Conservation (phyloP, 352 stramenopile genomes). For the Globisporangium ultimum region DNA sequence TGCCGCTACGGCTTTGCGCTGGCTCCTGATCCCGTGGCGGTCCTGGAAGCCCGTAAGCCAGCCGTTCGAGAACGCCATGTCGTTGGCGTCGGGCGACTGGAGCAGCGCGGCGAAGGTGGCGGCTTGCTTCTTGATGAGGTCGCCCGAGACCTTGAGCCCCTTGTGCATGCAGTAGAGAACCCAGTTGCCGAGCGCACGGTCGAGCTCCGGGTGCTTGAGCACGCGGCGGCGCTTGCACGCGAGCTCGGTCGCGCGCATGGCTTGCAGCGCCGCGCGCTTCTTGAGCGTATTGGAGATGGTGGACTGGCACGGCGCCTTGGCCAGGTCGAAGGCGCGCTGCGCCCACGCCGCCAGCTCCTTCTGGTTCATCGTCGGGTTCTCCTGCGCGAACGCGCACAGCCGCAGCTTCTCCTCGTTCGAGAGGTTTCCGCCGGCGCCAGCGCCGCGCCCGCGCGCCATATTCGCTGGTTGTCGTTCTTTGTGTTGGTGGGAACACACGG, state of each 20-base stretch:
- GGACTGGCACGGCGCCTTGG: slow-evolving; percentile 40
- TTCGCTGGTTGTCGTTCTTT: not conserved
- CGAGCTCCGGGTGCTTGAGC: slow-evolving; percentile 53
- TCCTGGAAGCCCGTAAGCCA: slow-evolving; percentile 59
- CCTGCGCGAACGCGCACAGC: slow-evolving; percentile 51
- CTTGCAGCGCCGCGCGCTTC: slow-evolving; percentile 35
- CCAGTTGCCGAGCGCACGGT: slow-evolving; percentile 46
- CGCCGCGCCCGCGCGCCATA: not conserved
- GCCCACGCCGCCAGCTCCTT: slow-evolving; percentile 45
- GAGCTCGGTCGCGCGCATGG: slow-evolving; percentile 26
- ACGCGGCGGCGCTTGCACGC: slow-evolving; percentile 34
- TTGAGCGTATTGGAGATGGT: slow-evolving; percentile 64
- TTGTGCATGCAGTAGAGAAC: slow-evolving; percentile 32
- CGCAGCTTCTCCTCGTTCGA: slow-evolving; percentile 55
- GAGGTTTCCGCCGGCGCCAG: slow-evolving; percentile 29
- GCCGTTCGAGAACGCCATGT: slow-evolving; percentile 55
- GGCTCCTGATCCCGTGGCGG: slow-evolving; percentile 26
- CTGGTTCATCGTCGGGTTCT: slow-evolving; percentile 45
- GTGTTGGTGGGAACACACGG: not conserved
- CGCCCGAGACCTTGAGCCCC: slow-evolving; percentile 20
- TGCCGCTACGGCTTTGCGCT: not conserved
- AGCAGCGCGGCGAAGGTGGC: slow-evolving; percentile 34
- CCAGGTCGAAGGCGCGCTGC: slow-evolving; percentile 43
- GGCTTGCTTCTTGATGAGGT: slow-evolving; percentile 36
- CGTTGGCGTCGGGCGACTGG: slow-evolving; percentile 13